Conservation (phyloP, 2,329 filamentous ascomycete species). For the Fonsecaea nubica region DNA sequence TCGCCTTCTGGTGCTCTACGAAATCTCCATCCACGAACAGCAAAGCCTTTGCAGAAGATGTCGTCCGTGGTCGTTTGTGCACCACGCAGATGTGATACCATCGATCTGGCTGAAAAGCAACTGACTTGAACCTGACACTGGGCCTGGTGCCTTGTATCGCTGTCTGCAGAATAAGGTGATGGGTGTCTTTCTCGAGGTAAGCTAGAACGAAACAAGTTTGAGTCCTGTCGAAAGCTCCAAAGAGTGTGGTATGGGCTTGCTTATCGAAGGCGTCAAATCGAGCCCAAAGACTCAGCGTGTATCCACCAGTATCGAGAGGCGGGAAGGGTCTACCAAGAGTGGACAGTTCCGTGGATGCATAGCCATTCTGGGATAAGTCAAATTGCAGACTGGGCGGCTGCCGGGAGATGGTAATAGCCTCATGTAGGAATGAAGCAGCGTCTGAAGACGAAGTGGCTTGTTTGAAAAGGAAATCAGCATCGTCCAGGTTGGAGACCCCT, state of each 20-base stretch:
- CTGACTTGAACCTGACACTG: conserved; percentile 90
- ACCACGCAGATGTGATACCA: conserved; percentile 97
- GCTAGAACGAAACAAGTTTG: conserved; percentile 93
- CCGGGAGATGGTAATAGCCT: conserved; percentile 75
- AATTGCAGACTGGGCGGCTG: conserved; percentile 90
- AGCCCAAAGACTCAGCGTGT: conserved; percentile 89
- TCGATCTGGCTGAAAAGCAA: conserved; percentile 72
- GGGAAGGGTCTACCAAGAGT: conserved; percentile 87
- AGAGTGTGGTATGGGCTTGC: conserved; percentile 87
- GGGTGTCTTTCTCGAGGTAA: conserved; percentile 92
- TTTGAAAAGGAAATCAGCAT: conserved; percentile 78
- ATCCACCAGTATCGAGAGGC: conserved; percentile 76
- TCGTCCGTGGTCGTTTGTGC: conserved; percentile 78
- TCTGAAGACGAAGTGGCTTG: conserved; percentile 59
- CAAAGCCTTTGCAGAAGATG: conserved; percentile 78
- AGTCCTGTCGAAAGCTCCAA: conserved; percentile 88
- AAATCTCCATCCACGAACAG: conserved; percentile 94
- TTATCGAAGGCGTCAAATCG: conserved; percentile 85
- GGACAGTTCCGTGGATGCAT: conserved; percentile 86
- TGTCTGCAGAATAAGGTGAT: conserved; percentile 93
- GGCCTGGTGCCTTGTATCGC: conserved; percentile 85
- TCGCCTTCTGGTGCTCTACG: conserved; percentile 86
- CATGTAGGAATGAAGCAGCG: conserved; percentile 72
- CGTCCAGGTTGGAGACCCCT: conserved; percentile 79
- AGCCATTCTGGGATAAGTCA: conserved; percentile 85